Evolutionary conservation across 2,329 filamentous ascomycete species (phyloP).

Genomic region (Aspergillus alliaceus): DNA sequence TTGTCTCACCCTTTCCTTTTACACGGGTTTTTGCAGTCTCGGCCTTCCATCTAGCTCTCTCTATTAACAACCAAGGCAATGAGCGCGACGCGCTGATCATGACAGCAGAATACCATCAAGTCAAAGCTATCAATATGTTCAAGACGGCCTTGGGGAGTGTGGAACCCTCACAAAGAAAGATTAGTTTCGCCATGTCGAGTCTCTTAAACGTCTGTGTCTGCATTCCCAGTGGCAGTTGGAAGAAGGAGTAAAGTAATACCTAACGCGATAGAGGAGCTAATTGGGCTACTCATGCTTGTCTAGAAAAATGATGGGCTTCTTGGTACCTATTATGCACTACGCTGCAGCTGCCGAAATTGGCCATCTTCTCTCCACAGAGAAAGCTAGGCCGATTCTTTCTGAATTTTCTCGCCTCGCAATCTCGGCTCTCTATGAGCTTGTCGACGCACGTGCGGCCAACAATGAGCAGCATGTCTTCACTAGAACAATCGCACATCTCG

Average conservation of each 20-base stretch:
- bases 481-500: not conserved
- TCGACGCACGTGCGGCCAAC: not conserved
- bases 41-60: constrained; percentile 21
- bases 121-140: not conserved
- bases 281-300: constrained; percentile 1
- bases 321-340: not conserved
- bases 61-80: constrained; percentile 18
- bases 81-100: constrained; percentile 7
- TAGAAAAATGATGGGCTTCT: not conserved
- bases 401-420: not conserved
- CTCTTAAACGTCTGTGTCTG: constrained; percentile 17
- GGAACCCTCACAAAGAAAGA: not conserved
- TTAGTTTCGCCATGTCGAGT: not conserved
- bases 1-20: constrained; percentile 19
- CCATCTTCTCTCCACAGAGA: not conserved
- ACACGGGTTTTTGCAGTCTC: constrained; percentile 26
- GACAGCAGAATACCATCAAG: not conserved
- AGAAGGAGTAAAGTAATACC: not conserved
- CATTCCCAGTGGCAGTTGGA: constrained; percentile 17
- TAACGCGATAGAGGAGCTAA: not conserved
- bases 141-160: not conserved
- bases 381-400: not conserved
- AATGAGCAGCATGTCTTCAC: not conserved
- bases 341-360: not conserved
- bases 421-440: not conserved